Evolutionary conservation across 192 early-diverging fungal genomes (phyloP), one percentile per base, ranked within the genome.

Genomic region (Backusella morwellensis): DNA sequence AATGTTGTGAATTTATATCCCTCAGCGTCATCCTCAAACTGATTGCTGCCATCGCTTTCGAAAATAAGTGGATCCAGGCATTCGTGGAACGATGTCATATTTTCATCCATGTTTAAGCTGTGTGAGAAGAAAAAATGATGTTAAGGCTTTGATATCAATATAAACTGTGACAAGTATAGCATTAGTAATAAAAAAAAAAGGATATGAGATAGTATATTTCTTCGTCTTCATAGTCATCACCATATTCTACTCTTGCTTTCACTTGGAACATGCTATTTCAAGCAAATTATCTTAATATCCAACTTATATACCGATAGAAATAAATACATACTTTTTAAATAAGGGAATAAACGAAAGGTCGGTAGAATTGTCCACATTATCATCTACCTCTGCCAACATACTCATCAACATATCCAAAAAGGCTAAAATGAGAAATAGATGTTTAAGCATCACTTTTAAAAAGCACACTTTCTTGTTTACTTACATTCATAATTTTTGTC

Each of bases 11-110:
- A 42, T 69, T 75, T 74, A 35, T 47, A 77, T 21, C 26, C 63
- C 12, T 68, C 38, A 32, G 56, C 14, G 6, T 63, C 56, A 63
- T 26, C 4, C 15, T 67, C 63, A 12, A 73, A 36, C 12, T 72
- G 70, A 21, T 72, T 56, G 4, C 21, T 17, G 0, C 40, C 0
- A 29, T 78, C 41, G 6, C 29, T 34, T 52, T 83, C 78, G 36
- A 68, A 83, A 19, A 83, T 72, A 12, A 83, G 73, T 32, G 76
- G 78, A 35, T 80, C 78, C 1, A 83, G 70, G 36, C 75, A 80
- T 5, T 66, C 78, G 34, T 83, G 71, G 59, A 83, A 75, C 2
- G 70, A 71, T 26, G 36, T 38, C 47, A 66, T 44, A 12, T 54
- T 36, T 2, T 42, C 5, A 36, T 73, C 70, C 11, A 70, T 68